A percentile compares a stretch with the other conserved stretches of the same genome.
Conservation (phyloP, 306 rosid genomes). For the Biancaea sappan region DNA sequence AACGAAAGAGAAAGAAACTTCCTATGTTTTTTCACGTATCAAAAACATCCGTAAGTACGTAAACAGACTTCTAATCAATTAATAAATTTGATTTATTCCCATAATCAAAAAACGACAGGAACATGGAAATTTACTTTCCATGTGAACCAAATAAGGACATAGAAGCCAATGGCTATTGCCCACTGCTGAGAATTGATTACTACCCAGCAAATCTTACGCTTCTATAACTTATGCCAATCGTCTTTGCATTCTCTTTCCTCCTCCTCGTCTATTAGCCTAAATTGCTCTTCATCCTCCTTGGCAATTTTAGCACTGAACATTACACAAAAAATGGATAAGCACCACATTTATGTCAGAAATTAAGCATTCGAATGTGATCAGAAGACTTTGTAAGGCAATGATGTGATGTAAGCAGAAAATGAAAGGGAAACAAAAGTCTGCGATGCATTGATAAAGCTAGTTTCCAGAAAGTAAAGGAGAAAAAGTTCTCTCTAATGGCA, state of each 20-base stretch:
- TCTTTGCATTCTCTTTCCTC: conserved; percentile 48
- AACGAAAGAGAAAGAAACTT: too few species aligned
- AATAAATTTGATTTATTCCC: conserved; percentile 27
- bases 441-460: not conserved
- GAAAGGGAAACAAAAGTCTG: not conserved
- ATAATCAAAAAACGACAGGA: conserved; percentile 17
- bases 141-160: conserved; percentile 33
- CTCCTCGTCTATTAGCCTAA: conserved; percentile 50
- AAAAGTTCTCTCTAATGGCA: not conserved
- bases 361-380: not conserved
- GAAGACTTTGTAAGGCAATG: not conserved
- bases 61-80: conserved; percentile 16
- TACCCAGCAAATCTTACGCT: conserved; percentile 42
- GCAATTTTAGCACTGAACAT: conserved; percentile 52
- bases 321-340: conserved; percentile 4
- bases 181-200: not conserved
- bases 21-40: not conserved
- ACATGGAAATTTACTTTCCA: conserved; percentile 12
- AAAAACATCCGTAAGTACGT: conserved; percentile 16
- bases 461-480: not conserved
- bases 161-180: not conserved
- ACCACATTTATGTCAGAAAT: not conserved
- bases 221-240: conserved; percentile 45
- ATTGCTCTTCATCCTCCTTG: conserved; percentile 70
- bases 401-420: not conserved